Base-by-base conservation (phyloP, 2,329 filamentous ascomycete species). In the Cercospora sojina region DNA sequence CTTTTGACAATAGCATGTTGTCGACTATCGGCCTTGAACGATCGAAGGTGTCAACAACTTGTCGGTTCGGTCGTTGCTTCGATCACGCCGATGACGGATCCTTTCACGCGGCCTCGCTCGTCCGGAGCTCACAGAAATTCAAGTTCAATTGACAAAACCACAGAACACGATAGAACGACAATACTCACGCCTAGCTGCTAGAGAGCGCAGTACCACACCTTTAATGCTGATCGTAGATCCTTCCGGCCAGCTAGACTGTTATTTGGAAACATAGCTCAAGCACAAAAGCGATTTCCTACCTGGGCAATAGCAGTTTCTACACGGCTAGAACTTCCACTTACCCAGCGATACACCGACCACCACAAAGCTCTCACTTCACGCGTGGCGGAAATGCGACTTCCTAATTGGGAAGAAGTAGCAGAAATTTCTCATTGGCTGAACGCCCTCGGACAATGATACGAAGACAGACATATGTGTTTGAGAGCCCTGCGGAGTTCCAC, bases 1-100 rank as follows among this genome's bases (percentile, higher is more conserved):
- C 61, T 18, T 27, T 29, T 7, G 62, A 62, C 16, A 71, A 16
- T 53, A 71, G 59, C 67, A 71, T 69, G 3, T 57, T 16, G 12
- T 31, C 51, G 1, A 31, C 51, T 16, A 9, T 16, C 16, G 13
- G 23, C 8, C 3, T 18, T 2, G 3, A 23, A 16, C 25, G 7
- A 12, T 10, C 27, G 53, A 56, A 13, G 12, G 3, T 20, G 5
- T 12, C 29, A 29, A 16, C 51, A 18, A 16, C 25, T 56, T 23
- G 43, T 49, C 43, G 5, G 8, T 23, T 3, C 43, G 13, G 43
- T 10, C 5, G 43, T 12, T 49, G 18, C 25, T 23, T 25, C 43
- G 20, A 41, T 18, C 38, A 51, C 47, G 16, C 7, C 13, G 12
- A 27, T 12, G 5, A n/a, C 2, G 47, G 8, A 38, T 38, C 35